Evolutionary conservation across 345 rosid genomes (phyloP).

Genomic region (Salix caprea): DNA sequence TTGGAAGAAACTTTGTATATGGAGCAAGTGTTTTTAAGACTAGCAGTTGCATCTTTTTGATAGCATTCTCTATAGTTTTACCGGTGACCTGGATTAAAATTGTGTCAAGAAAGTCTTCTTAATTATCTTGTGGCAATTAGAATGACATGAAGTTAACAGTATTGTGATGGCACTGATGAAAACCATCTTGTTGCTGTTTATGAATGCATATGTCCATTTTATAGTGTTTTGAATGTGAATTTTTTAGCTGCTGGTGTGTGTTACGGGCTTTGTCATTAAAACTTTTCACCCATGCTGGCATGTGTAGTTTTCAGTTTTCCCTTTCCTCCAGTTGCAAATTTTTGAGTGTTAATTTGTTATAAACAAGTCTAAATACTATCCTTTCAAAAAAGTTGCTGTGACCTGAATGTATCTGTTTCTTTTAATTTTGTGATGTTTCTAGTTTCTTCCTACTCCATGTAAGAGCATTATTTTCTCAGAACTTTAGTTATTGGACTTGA

Average conservation of each 20-base stretch:
- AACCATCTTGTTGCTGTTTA: neutral
- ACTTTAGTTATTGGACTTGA: neutral
- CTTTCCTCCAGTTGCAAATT: neutral
- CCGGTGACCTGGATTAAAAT: neutral
- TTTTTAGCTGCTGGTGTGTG: neutral
- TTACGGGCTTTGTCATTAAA: neutral
- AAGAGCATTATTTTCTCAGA: neutral
- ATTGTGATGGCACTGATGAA: neutral
- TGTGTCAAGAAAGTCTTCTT: neutral
- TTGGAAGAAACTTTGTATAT: neutral
- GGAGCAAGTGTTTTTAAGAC: neutral
- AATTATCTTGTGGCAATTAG: neutral
- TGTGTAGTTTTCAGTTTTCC: neutral
- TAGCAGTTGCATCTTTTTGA: neutral
- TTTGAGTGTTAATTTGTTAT: neutral
- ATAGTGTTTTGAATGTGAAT: neutral
- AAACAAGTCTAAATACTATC: neutral
- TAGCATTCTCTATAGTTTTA: neutral
- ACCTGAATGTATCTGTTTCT: neutral
- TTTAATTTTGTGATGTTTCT: neutral
- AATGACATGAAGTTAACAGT: neutral
- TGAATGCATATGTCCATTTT: neutral
- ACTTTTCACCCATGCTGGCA: neutral
- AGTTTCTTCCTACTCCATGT: neutral
- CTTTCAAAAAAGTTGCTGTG: neutral